phyloP scores from a whole-genome alignment of 2,329 filamentous ascomycete genomes.

The Fusarium irregulare region DNA sequence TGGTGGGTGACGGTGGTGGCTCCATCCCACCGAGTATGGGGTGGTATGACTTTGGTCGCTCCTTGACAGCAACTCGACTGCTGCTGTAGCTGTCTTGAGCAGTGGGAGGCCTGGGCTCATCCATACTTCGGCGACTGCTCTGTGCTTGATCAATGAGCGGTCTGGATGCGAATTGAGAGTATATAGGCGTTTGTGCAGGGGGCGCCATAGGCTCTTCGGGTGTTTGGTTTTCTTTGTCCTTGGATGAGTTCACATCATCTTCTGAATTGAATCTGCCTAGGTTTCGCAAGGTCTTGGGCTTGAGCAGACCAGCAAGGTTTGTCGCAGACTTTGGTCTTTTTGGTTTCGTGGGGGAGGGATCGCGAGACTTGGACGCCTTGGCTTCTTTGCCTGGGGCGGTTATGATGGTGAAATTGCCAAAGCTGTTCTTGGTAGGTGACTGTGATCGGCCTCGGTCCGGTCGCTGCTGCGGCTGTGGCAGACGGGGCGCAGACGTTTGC shows the following conservation, averaged over 20 bases:
- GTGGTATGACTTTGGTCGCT: constrained; percentile 65
- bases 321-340: constrained; percentile 86
- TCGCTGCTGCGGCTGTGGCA: constrained; percentile 52
- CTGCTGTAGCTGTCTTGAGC: constrained; percentile 36
- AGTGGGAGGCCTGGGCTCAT: constrained; percentile 37
- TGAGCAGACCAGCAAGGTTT: constrained; percentile 82
- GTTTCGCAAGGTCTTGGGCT: constrained; percentile 78
- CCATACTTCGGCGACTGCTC: constrained; percentile 42
- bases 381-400: constrained; percentile 54
- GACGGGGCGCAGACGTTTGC: constrained; percentile 54
- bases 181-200: constrained; percentile 74
- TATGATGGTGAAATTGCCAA: constrained; percentile 57
- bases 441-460: constrained; percentile 53
- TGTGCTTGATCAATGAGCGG: constrained; percentile 38
- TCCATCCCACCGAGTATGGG: constrained; percentile 42
- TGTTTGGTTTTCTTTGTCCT: constrained; percentile 85
- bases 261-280: constrained; percentile 66
- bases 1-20: constrained; percentile 38
- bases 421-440: constrained; percentile 59
- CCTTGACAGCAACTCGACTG: constrained; percentile 49
- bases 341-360: constrained; percentile 68
- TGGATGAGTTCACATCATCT: constrained; percentile 62
- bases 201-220: constrained; percentile 55
- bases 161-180: constrained; percentile 73
- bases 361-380: constrained; percentile 56